Percentiles rank a stretch among this genome's conserved stretches.
phyloP scores from a whole-genome alignment of 1,139 yeast species.

The Sugiyamaella grinbergsii region DNA sequence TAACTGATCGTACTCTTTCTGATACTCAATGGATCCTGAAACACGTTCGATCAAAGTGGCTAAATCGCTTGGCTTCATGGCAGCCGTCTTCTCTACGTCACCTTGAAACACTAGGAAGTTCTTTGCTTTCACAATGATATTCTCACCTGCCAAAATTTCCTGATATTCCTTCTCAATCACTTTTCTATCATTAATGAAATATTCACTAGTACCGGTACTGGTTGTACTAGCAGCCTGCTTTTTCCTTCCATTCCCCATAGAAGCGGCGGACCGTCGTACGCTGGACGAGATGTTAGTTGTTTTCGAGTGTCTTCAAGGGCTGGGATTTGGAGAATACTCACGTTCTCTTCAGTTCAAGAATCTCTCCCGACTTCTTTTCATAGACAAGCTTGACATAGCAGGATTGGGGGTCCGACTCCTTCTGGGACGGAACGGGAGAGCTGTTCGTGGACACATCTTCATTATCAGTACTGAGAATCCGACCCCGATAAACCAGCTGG shows the following conservation, averaged over 20 bases:
- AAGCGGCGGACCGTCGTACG: constrained; percentile 16
- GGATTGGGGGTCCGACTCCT: constrained; percentile 50
- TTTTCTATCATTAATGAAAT: constrained; percentile 61
- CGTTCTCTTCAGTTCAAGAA: constrained; percentile 35
- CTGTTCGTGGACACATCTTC: constrained; percentile 32
- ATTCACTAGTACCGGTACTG: constrained; percentile 63
- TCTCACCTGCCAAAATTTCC: constrained; percentile 69
- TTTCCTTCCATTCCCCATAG: constrained; percentile 1
- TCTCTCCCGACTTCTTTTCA: constrained; percentile 55
- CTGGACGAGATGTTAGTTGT: constrained; percentile 13
- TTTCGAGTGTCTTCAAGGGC: no score
- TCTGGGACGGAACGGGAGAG: constrained; percentile 18
- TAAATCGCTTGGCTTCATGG: constrained; percentile 78
- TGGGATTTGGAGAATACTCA: constrained; percentile 25
- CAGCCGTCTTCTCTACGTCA: constrained; percentile 91
- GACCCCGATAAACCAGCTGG: constrained; percentile 82
- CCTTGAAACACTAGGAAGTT: constrained; percentile 96
- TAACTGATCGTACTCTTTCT: constrained; percentile 66
- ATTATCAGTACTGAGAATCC: constrained; percentile 39
- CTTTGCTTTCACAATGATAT: constrained; percentile 83
- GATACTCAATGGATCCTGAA: constrained; percentile 74
- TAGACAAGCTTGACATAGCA: constrained; percentile 87
- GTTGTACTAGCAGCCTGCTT: constrained; percentile 6
- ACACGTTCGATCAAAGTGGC: constrained; percentile 76
- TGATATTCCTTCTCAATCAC: constrained; percentile 71